Conservation (phyloP, 106 monocot genomes). For the Iris macrosiphon region DNA sequence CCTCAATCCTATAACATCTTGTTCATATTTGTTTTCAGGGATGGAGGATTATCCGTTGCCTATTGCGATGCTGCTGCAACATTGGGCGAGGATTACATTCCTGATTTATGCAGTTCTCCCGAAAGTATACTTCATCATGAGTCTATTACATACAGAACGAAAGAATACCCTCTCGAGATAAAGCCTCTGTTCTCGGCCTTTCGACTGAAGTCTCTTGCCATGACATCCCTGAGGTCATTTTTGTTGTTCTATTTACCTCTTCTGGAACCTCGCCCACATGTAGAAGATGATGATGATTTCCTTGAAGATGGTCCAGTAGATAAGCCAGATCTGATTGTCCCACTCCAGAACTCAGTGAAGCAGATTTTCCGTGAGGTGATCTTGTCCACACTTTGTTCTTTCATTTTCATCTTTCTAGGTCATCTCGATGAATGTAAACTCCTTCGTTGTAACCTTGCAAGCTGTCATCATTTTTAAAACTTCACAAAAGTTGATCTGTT, state of each 20-base stretch:
- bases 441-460: no score
- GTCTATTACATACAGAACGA: conserved; percentile 24
- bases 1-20: no score
- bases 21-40: conserved; percentile 33
- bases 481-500: no score
- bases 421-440: no score
- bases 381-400: no score
- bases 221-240: conserved; percentile 81
- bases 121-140: conserved; percentile 7
- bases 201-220: conserved; percentile 48
- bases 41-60: conserved; percentile 49
- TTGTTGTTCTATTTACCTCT: conserved; percentile 87
- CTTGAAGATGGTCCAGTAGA: conserved; percentile 37
- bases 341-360: conserved; percentile 81
- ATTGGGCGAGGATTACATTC: conserved; percentile 23
- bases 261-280: conserved; percentile 48
- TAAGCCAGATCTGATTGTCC: conserved; percentile 59
- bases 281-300: conserved; percentile 65
- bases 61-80: conserved; percentile 75
- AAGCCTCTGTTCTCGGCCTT: conserved; percentile 94
- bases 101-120: conserved; percentile 14
- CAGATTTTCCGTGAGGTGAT: conserved; percentile 87
- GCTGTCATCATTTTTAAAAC: no score
- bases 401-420: no score
- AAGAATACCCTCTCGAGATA: conserved; percentile 67